phyloP scores from a whole-genome alignment of 305 asterid species.

The Fraxinus albicans region DNA sequence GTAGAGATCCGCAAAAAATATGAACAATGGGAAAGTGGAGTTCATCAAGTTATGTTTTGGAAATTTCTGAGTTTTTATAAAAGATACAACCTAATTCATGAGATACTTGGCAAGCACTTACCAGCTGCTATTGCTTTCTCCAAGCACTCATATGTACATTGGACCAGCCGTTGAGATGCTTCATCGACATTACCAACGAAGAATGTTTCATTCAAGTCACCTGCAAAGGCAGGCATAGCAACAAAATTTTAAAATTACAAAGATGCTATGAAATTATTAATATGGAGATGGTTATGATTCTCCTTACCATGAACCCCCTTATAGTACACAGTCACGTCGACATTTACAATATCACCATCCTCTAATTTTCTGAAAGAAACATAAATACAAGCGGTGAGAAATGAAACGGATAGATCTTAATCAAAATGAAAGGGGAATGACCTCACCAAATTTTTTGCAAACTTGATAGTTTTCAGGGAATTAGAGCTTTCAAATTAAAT shows the following conservation, averaged over 20 bases:
- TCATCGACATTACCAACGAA: constrained; percentile 97
- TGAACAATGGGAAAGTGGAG: background rate
- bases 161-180: constrained; percentile 75
- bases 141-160: constrained; percentile 92
- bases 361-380: constrained; percentile 73
- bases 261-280: background rate
- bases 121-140: constrained; percentile 93
- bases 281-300: background rate
- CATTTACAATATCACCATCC: constrained; percentile 96
- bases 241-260: background rate
- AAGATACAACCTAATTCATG: background rate
- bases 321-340: constrained; percentile 82
- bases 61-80: background rate
- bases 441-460: background rate
- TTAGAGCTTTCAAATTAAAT: background rate
- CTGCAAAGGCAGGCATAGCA: constrained; percentile 44
- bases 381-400: constrained; percentile 9
- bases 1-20: background rate
- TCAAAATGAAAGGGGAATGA: constrained; percentile 4
- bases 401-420: background rate
- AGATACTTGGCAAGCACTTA: constrained; percentile 28
- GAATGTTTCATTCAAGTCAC: constrained; percentile 91
- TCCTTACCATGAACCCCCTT: constrained; percentile 91
- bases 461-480: background rate
- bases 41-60: background rate